Percentiles rank a stretch among this genome's conserved stretches.
Conservation (phyloP, 1,284 basidiomycete species). For the Malassezia slooffiae region DNA sequence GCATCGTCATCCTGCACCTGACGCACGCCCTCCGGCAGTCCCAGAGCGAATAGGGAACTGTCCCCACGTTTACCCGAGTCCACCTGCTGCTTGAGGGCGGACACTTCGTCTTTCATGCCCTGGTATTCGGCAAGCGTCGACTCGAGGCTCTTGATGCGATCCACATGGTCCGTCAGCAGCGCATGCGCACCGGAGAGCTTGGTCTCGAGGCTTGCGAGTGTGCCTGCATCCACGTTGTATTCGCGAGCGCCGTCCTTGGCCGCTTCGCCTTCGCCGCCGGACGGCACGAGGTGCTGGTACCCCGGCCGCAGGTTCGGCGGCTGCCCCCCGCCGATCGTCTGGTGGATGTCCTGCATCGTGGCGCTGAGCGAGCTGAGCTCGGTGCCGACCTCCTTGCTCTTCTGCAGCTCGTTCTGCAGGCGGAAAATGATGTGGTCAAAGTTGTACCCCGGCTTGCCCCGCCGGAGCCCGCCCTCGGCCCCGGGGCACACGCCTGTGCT, state of each 20-base stretch:
- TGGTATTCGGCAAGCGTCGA: constrained; percentile 72
- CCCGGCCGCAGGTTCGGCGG: constrained; percentile 43
- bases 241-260: constrained; percentile 16
- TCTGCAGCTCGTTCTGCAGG: constrained; percentile 76
- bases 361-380: constrained; percentile 70
- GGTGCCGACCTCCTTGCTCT: constrained; percentile 82
- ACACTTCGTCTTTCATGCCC: constrained; percentile 67
- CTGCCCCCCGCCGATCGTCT: constrained; percentile 69
- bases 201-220: constrained; percentile 56
- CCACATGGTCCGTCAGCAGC: constrained; percentile 66
- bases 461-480: constrained; percentile 39
- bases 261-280: constrained; percentile 10
- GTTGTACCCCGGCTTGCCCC: constrained; percentile 50
- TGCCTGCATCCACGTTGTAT: constrained; percentile 21
- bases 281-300: constrained; percentile 42
- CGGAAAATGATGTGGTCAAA: constrained; percentile 69
- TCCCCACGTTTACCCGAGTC: constrained; percentile 39
- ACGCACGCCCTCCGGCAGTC: constrained; percentile 5
- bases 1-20: constrained; percentile 33
- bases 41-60: too few species aligned
- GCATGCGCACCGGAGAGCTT: constrained; percentile 77
- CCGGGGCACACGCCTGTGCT: constrained; percentile 37
- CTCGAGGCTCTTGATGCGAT: constrained; percentile 74
- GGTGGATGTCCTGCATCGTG: constrained; percentile 82
- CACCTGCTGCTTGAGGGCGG: constrained; percentile 47